These are phyloP conservation scores for Boletus sensibilis DNA, from an alignment of 768 basidiomycete genomes.

Conservation along the genomic window DNA sequence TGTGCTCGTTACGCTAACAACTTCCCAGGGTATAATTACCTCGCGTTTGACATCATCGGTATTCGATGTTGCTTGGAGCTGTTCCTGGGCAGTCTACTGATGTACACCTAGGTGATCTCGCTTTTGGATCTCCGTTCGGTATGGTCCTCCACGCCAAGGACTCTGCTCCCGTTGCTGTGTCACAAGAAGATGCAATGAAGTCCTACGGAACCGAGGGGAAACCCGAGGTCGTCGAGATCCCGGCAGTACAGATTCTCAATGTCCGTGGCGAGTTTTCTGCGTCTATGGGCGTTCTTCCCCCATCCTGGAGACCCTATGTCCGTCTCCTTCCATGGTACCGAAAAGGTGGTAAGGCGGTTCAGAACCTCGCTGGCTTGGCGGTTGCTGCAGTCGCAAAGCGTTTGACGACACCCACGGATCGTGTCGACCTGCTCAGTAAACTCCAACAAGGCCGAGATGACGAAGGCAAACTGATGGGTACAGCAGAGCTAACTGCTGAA, in stretches of 20 bases:
- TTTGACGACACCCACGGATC: constrained; percentile 63
- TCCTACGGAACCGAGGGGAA: constrained; percentile 49
- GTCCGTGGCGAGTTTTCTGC: constrained; percentile 86
- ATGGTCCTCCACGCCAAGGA: constrained; percentile 80
- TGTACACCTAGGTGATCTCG: constrained; percentile 51
- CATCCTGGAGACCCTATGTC: constrained; percentile 65
- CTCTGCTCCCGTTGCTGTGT: constrained; percentile 63
- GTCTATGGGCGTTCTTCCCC: constrained; percentile 75
- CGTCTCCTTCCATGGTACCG: constrained; percentile 75
- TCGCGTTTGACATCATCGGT: constrained; percentile 79
- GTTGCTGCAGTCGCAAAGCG: constrained; percentile 80
- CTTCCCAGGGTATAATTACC: constrained; percentile 52
- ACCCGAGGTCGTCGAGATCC: constrained; percentile 56
- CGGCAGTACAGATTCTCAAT: constrained; percentile 84
- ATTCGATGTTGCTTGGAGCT: background rate
- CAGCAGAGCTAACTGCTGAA: constrained; percentile 85
- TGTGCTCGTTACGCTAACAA: constrained; percentile 5
- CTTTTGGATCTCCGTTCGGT: constrained; percentile 86
- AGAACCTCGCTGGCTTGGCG: constrained; percentile 75
- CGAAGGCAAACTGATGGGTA: constrained; percentile 74
- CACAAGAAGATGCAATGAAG: constrained; percentile 53
- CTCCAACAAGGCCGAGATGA: constrained; percentile 77
- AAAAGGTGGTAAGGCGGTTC: constrained; percentile 61
- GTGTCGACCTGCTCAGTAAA: constrained; percentile 79
- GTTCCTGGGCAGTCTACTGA: background rate